Evolutionary conservation across 495 filamentous ascomycete genomes (phyloP).

Genomic region (Penicillium cataractarum): DNA sequence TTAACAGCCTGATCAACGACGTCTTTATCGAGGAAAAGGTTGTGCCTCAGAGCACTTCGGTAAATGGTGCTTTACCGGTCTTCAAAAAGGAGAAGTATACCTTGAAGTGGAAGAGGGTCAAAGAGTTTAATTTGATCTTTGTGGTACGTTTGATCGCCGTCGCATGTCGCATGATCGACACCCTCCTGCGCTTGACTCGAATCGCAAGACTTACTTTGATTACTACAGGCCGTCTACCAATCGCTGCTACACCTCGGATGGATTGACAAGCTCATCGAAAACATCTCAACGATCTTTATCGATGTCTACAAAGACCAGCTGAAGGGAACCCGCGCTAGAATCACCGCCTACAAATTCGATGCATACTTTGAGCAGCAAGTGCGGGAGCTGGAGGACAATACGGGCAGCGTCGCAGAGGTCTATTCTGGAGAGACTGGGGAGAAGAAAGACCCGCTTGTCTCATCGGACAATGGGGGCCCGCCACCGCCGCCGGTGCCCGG

Average conservation of each 20-base stretch:
- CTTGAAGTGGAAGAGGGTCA: conserved; percentile 87
- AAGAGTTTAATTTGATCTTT: conserved; percentile 93
- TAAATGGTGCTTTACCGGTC: conserved; percentile 47
- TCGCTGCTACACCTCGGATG: conserved; percentile 92
- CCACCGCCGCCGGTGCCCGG: conserved; percentile 61
- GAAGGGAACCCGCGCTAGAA: conserved; percentile 74
- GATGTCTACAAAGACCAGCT: conserved; percentile 87
- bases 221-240: conserved; percentile 86
- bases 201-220: conserved; percentile 25
- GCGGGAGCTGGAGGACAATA: conserved; percentile 72
- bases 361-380: conserved; percentile 94
- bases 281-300: conserved; percentile 86
- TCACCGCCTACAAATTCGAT: conserved; percentile 79
- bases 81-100: conserved; percentile 95
- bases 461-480: conserved; percentile 53
- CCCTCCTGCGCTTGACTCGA: conserved; percentile 7
- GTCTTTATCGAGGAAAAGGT: conserved; percentile 95
- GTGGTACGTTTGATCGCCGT: conserved; percentile 63
- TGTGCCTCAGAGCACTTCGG: conserved; percentile 50
- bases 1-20: conserved; percentile 94
- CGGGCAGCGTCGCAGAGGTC: conserved; percentile 39
- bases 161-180: conserved; percentile 21
- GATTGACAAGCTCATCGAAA: conserved; percentile 96
- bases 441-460: conserved; percentile 50
- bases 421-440: conserved; percentile 32